These are phyloP conservation scores for Pythium insidiosum DNA, from an alignment of 352 stramenopile species.

Conservation along the genomic window DNA sequence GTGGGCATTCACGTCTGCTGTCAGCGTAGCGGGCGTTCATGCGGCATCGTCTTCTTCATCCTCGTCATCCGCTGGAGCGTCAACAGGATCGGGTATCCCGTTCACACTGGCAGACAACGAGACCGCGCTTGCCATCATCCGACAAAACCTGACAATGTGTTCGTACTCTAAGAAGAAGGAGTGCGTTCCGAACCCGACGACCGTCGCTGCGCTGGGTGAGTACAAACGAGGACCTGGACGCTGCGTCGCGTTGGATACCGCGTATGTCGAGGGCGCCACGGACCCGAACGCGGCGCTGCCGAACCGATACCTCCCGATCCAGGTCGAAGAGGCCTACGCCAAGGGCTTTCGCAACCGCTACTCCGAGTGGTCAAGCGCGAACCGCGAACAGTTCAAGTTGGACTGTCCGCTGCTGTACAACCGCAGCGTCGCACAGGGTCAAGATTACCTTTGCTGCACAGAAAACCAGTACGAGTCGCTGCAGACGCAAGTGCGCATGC, in stretches of 20 bases:
- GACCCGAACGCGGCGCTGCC: slow-evolving; percentile 23
- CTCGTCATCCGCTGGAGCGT: too few relatives aligned
- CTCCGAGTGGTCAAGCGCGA: slow-evolving; percentile 46
- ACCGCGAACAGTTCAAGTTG: slow-evolving; percentile 52
- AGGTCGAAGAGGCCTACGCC: slow-evolving; percentile 33
- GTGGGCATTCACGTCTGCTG: too few relatives aligned
- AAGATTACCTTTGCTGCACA: slow-evolving; percentile 70
- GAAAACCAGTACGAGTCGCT: slow-evolving; percentile 61
- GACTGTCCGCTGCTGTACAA: slow-evolving; percentile 72
- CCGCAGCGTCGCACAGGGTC: slow-evolving; percentile 30
- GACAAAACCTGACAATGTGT: slow-evolving; percentile 46
- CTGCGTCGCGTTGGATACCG: slow-evolving; percentile 61
- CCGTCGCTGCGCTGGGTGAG: slow-evolving; percentile 34
- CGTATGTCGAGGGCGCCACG: slow-evolving; percentile 41
- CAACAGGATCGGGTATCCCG: too few relatives aligned
- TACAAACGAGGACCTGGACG: slow-evolving; percentile 38
- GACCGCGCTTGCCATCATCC: slow-evolving; percentile 24
- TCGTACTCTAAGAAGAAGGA: slow-evolving; percentile 53
- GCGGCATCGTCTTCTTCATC: too few relatives aligned
- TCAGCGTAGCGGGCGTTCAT: too few relatives aligned
- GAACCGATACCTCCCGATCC: slow-evolving; percentile 63
- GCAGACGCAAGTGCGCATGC: slow-evolving; percentile 47
- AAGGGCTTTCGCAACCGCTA: slow-evolving; percentile 67
- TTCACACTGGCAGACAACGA: slow-evolving; percentile 29
- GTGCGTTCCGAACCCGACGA: slow-evolving; percentile 47